Conservation (phyloP, 106 monocot species). For the Dioscorea dumetorum region DNA sequence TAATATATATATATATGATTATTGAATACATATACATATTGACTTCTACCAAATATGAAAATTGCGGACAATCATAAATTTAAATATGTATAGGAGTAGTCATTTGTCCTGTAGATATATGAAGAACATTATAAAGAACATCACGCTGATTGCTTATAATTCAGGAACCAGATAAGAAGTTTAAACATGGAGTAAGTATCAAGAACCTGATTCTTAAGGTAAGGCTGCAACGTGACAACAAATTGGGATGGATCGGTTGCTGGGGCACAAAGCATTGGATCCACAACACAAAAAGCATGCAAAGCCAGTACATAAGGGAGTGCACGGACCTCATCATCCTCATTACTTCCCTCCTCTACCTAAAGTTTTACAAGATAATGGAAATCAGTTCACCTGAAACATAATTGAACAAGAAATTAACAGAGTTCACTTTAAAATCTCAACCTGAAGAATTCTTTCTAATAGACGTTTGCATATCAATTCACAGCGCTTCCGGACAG, state of each 20-base stretch:
- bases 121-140: too few relatives aligned
- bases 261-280: constrained; percentile 84
- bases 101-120: too few relatives aligned
- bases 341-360: constrained; percentile 71
- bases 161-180: background rate
- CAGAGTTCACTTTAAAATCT: background rate
- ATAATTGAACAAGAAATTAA: background rate
- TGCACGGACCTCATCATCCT: constrained; percentile 70
- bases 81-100: too few relatives aligned
- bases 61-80: background rate
- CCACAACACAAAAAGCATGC: constrained; percentile 97
- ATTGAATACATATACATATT: too few relatives aligned
- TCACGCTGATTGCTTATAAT: too few relatives aligned
- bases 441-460: constrained; percentile 95
- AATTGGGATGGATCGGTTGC: constrained; percentile 88
- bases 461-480: constrained; percentile 85
- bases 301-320: constrained; percentile 90
- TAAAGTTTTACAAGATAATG: constrained; percentile 19
- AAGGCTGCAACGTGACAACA: constrained; percentile 93
- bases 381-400: background rate
- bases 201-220: constrained; percentile 89
- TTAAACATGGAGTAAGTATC: background rate
- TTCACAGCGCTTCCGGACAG: constrained; percentile 84
- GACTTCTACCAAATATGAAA: too few relatives aligned
- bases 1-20: too few relatives aligned